Evolutionary conservation across 345 rosid genomes (phyloP).

Genomic region (Punica granatum): DNA sequence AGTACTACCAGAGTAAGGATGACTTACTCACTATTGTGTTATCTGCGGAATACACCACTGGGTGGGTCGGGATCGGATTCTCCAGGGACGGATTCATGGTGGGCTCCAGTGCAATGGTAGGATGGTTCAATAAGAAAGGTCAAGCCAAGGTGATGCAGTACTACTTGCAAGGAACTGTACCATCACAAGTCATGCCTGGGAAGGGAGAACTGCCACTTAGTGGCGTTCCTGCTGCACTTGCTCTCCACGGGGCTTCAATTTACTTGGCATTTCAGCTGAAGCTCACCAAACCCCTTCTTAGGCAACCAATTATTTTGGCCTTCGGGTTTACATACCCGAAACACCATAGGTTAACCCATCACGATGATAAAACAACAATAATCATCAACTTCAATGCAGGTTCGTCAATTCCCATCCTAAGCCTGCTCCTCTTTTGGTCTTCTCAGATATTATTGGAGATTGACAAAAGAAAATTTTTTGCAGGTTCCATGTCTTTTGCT

Average conservation of each 20-base stretch:
- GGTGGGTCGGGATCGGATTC: slow-evolving; percentile 93
- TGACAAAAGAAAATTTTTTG: neutral
- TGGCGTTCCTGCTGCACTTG: slow-evolving; percentile 63
- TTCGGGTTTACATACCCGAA: slow-evolving; percentile 51
- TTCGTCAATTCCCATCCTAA: slow-evolving; percentile 8
- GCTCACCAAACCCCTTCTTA: slow-evolving; percentile 36
- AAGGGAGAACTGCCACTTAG: slow-evolving; percentile 70
- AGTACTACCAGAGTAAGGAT: slow-evolving; percentile 65
- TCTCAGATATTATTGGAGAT: neutral
- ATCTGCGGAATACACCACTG: slow-evolving; percentile 76
- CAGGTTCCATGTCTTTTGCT: slow-evolving; percentile 35
- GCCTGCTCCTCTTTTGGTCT: neutral
- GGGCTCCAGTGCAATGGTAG: slow-evolving; percentile 87
- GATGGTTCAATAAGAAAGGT: slow-evolving; percentile 78
- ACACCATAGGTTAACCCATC: slow-evolving; percentile 41
- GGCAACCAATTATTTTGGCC: slow-evolving; percentile 63
- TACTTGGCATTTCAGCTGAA: slow-evolving; percentile 75
- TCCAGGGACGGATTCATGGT: slow-evolving; percentile 83
- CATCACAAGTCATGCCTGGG: slow-evolving; percentile 54
- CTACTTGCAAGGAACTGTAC: slow-evolving; percentile 54
- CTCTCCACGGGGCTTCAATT: slow-evolving; percentile 65
- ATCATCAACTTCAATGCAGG: slow-evolving; percentile 69
- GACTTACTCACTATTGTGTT: slow-evolving; percentile 55
- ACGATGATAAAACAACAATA: slow-evolving; percentile 62
- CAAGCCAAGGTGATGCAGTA: slow-evolving; percentile 65